Percentiles rank a stretch among this genome's conserved stretches.
Conservation (phyloP, 78 protist species). For the Dictyostelium brefeldianum region DNA sequence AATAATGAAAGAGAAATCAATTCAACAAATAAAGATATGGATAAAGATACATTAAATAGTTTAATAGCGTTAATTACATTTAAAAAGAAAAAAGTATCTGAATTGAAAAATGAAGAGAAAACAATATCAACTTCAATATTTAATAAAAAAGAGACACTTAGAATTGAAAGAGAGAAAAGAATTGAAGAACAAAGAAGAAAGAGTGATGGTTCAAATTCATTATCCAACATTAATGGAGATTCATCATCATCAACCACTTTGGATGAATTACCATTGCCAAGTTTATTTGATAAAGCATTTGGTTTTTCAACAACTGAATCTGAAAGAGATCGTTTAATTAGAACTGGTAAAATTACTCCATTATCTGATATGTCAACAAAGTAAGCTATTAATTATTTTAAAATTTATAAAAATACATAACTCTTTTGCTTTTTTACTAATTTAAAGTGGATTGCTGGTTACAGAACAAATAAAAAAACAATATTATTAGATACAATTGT, state of each 20-base stretch:
- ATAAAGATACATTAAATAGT: background rate
- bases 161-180: constrained; percentile 9
- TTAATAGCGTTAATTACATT: constrained; percentile 1
- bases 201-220: background rate
- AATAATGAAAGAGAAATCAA: background rate
- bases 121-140: background rate
- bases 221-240: background rate
- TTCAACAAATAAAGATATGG: background rate
- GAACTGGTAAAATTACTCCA: constrained; percentile 75
- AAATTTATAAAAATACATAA: background rate
- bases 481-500: background rate
- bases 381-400: constrained; percentile 9
- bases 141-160: background rate
- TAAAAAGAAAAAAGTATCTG: constrained; percentile 22
- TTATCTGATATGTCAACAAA: constrained; percentile 10
- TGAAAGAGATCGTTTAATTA: constrained; percentile 43
- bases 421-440: background rate
- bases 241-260: background rate
- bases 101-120: background rate
- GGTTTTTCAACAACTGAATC: constrained; percentile 37
- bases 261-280: background rate
- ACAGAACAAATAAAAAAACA: background rate
- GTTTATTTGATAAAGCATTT: constrained; percentile 48
- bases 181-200: background rate
- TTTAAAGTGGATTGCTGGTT: background rate